These are phyloP conservation scores for Globisporangium radiosum DNA, from an alignment of 352 stramenopile genomes.

Conservation along the genomic window DNA sequence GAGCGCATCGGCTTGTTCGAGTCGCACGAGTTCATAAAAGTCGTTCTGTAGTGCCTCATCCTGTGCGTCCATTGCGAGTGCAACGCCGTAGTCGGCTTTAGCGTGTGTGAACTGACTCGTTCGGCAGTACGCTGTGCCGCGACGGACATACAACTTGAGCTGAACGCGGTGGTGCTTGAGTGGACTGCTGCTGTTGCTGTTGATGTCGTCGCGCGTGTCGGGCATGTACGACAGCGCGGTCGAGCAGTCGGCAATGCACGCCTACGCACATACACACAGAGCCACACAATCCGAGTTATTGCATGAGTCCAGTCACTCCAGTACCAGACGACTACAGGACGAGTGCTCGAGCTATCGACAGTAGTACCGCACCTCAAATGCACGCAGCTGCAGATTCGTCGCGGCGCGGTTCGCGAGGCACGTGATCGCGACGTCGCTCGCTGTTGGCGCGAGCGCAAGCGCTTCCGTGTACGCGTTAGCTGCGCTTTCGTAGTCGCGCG, in stretches of 20 bases:
- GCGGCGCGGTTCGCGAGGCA: constrained; percentile 71
- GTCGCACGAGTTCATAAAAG: constrained; percentile 48
- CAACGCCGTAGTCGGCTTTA: constrained; percentile 77
- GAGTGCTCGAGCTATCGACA: background rate
- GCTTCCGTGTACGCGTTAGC: constrained; percentile 68
- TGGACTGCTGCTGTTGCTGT: constrained; percentile 10
- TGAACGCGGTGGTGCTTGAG: constrained; percentile 61
- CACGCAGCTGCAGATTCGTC: constrained; percentile 44
- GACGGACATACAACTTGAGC: constrained; percentile 67
- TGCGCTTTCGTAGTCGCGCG: constrained; percentile 58
- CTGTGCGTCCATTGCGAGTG: constrained; percentile 70
- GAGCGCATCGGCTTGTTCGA: constrained; percentile 46
- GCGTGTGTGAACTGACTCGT: constrained; percentile 47
- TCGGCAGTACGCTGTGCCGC: constrained; percentile 62
- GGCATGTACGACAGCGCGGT: constrained; percentile 58
- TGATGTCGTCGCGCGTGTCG: constrained; percentile 33
- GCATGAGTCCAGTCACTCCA: background rate
- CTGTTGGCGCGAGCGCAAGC: constrained; percentile 24
- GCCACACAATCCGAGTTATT: background rate
- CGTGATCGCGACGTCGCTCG: constrained; percentile 36
- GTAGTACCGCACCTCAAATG: constrained; percentile 33
- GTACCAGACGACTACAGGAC: background rate
- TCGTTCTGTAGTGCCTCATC: constrained; percentile 60
- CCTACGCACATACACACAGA: constrained; percentile 11
- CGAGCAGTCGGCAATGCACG: constrained; percentile 64